Evolutionary conservation across 192 early-diverging fungal species (phyloP), one percentile per base, ranked within the genome.

Genomic region (Nowakowskiella sp.): DNA sequence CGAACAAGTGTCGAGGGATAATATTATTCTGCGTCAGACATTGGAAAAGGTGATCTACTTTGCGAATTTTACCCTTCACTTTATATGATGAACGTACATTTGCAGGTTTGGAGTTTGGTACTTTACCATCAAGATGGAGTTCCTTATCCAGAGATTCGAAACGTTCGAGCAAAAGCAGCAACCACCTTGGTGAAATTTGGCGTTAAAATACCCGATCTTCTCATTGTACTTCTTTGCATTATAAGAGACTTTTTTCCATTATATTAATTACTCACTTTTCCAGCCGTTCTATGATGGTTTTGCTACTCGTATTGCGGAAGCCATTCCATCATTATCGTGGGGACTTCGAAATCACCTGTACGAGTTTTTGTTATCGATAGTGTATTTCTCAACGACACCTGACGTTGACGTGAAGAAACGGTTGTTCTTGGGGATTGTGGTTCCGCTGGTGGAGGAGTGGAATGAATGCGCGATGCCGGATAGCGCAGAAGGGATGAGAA

Each of bases 131-230:
- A n/a, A n/a, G n/a, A n/a, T n/a, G n/a, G n/a, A n/a, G n/a, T n/a
- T n/a, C n/a, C n/a, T n/a, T n/a, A n/a, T n/a, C n/a, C n/a, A 9
- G 65, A 61, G 29, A 68, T 66, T 23, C 23, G 48, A 10, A 26
- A 44, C 4, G 10, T 73, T 10, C 30, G 67, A 47, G 39, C 42
- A 30, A 70, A 65, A 21, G 72, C 72, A 2, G 60, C 55, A 29
- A 39, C 53, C 4, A 42, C 48, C 6, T 42, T 74, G 9, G 53
- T 74, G 16, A 65, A 63, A 33, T 25, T 74, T 13, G 72, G 52
- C 10, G 44, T 43, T n/a, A 46, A 60, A 30, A 64, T 74, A 51
- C 65, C 72, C 6, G 62, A 74, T 39, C 28, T 47, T n/a, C 57
- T 73, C 31, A 67, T 68, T 8, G 64, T 64, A 32, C 27, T 42